Evolutionary conservation across 2,329 filamentous ascomycete genomes (phyloP).

Genomic region (Aspergillus fructus): DNA sequence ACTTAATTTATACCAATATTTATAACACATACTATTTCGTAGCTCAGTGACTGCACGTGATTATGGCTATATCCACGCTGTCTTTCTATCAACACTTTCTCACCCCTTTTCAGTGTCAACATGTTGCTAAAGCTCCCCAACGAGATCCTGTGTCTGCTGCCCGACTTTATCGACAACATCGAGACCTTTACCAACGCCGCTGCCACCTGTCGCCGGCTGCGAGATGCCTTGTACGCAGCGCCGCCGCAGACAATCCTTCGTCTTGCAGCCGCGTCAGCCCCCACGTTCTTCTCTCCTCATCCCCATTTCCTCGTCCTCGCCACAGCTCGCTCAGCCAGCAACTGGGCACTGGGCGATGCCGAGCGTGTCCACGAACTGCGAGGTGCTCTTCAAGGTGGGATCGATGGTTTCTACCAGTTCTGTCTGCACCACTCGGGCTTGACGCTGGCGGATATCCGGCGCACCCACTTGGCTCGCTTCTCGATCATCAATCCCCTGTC

Average conservation of each 20-base stretch:
- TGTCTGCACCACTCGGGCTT: constrained; percentile 26
- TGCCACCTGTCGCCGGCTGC: constrained; percentile 15
- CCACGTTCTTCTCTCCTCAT: constrained; percentile 38
- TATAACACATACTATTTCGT: too few species aligned
- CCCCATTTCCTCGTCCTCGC: constrained; percentile 37
- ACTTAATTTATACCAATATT: too few species aligned
- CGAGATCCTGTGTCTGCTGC: constrained; percentile 42
- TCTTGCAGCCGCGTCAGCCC: constrained; percentile 32
- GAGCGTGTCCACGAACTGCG: constrained; percentile 24
- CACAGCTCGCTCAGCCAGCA: constrained; percentile 29
- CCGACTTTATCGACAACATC: constrained; percentile 21
- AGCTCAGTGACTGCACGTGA: too few species aligned
- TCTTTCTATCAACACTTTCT: too few species aligned
- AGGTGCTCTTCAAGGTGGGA: constrained; percentile 25
- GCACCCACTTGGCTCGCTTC: constrained; percentile 28
- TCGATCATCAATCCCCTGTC: constrained; percentile 32
- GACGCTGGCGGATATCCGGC: constrained; percentile 33
- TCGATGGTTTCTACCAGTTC: constrained; percentile 32
- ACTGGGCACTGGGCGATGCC: constrained; percentile 32
- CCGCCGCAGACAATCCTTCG: constrained; percentile 29
- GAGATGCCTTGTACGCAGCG: constrained; percentile 18
- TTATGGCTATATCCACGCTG: too few species aligned
- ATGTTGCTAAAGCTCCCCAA: constrained; percentile 30
- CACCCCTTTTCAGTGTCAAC: too few species aligned
- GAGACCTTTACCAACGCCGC: constrained; percentile 22